Conservation (phyloP, 345 rosid genomes). For the Populus davidiana region DNA sequence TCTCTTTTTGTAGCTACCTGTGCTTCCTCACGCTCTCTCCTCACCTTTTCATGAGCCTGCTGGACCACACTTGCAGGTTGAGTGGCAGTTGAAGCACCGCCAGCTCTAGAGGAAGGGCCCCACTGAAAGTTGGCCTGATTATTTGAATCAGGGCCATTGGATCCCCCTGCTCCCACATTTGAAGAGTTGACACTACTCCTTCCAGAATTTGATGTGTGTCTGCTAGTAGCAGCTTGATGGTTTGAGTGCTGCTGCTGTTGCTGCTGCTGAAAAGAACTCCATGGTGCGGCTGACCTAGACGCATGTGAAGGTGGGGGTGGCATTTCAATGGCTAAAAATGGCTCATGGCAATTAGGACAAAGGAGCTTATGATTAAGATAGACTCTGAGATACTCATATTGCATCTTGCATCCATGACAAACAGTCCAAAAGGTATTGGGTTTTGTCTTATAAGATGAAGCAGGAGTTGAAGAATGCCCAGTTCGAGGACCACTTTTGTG, state of each 20-base stretch:
- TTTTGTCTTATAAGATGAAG: constrained; percentile 25
- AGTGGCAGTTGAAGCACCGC: constrained; percentile 42
- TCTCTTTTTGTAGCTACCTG: constrained; percentile 43
- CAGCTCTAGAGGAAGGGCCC: constrained; percentile 48
- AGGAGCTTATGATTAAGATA: constrained; percentile 42
- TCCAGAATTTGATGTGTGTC: constrained; percentile 27
- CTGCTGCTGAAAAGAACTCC: constrained; percentile 43
- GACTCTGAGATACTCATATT: constrained; percentile 42
- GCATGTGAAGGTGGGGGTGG: constrained; percentile 34
- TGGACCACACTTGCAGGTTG: constrained; percentile 61
- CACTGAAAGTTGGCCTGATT: constrained; percentile 42
- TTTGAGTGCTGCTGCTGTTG: constrained; percentile 38
- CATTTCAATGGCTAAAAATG: constrained; percentile 40
- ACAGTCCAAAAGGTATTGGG: constrained; percentile 45
- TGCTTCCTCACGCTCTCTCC: constrained; percentile 58
- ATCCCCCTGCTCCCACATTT: constrained; percentile 23
- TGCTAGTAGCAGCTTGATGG: constrained; percentile 35
- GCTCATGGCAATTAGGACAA: constrained; percentile 42
- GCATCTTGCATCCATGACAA: constrained; percentile 46
- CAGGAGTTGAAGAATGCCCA: constrained; percentile 16
- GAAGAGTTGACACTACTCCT: constrained; percentile 22
- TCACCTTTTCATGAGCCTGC: constrained; percentile 53
- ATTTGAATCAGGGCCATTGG: constrained; percentile 28
- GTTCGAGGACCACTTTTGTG: constrained; percentile 19
- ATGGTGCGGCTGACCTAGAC: constrained; percentile 28